Evolutionary conservation across 2,329 filamentous ascomycete genomes (phyloP).

Genomic region (Basipetospora chlamydospora): DNA sequence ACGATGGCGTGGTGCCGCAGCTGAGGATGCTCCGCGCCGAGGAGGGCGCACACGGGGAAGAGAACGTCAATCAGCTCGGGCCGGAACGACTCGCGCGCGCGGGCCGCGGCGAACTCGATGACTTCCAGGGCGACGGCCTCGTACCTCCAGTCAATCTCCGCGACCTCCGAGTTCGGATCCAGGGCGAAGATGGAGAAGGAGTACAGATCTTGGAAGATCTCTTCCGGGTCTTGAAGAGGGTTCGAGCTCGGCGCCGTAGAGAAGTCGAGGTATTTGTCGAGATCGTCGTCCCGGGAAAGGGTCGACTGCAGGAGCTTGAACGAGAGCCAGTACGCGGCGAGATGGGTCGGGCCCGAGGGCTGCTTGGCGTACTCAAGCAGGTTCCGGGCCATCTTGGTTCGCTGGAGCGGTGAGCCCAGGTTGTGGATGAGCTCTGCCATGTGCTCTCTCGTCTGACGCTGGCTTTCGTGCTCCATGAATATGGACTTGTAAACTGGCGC

Average conservation of each 20-base stretch:
- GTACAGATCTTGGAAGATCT: conserved; percentile 50
- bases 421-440: conserved; percentile 42
- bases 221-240: conserved; percentile 25
- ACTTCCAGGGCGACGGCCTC: conserved; percentile 71
- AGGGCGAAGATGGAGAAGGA: conserved; percentile 51
- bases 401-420: conserved; percentile 41
- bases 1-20: conserved; percentile 72
- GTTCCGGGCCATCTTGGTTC: conserved; percentile 45
- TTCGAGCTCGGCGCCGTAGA: background rate
- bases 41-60: conserved; percentile 79
- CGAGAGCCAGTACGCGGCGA: conserved; percentile 69
- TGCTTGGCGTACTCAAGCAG: conserved; percentile 51
- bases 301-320: conserved; percentile 54
- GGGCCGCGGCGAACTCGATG: conserved; percentile 59
- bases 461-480: conserved; percentile 49
- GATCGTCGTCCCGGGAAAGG: conserved; percentile 32
- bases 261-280: conserved; percentile 54
- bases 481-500: conserved; percentile 39
- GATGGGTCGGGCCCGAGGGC: conserved; percentile 39
- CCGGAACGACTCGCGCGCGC: conserved; percentile 54
- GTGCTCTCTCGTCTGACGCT: conserved; percentile 43
- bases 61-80: conserved; percentile 80
- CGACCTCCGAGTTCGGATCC: conserved; percentile 33
- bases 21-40: conserved; percentile 54
- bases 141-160: conserved; percentile 51